A percentile compares a stretch with the other conserved stretches of the same genome.
These are phyloP conservation scores for Podospora pseudoanserina DNA, from an alignment of 495 filamentous ascomycete genomes.

Conservation along the genomic window DNA sequence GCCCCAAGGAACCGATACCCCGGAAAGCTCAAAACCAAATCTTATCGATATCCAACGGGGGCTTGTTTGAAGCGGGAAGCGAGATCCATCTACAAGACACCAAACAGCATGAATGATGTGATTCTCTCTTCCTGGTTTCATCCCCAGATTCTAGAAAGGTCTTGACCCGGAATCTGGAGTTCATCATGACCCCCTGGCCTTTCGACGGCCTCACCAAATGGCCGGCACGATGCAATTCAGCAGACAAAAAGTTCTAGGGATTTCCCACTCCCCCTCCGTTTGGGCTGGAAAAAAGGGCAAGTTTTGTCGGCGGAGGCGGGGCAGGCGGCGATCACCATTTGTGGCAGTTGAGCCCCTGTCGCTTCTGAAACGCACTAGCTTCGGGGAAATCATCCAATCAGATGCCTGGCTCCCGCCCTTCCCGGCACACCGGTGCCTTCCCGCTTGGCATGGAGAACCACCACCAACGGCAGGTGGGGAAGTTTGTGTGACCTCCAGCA, in stretches of 20 bases:
- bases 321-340: slow-evolving; percentile 21
- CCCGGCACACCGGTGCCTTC: slow-evolving; percentile 11
- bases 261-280: neutral
- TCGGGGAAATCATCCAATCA: slow-evolving; percentile 15
- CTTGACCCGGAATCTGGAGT: neutral
- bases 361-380: slow-evolving; percentile 25
- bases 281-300: neutral
- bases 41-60: neutral
- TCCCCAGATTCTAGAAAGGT: neutral
- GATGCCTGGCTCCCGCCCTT: neutral
- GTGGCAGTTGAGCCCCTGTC: slow-evolving; percentile 18
- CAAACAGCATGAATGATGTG: neutral
- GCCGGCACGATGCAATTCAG: neutral
- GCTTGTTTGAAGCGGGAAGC: neutral
- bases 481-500: neutral
- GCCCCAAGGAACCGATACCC: slow-evolving; percentile 11
- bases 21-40: slow-evolving; percentile 5
- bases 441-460: slow-evolving; percentile 1
- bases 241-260: neutral
- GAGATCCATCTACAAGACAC: neutral
- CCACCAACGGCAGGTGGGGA: neutral
- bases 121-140: neutral
- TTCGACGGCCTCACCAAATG: neutral
- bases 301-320: slow-evolving; percentile 4
- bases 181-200: neutral